Base-by-base conservation (phyloP, 345 rosid genomes). In the Syzygium oleosum region DNA sequence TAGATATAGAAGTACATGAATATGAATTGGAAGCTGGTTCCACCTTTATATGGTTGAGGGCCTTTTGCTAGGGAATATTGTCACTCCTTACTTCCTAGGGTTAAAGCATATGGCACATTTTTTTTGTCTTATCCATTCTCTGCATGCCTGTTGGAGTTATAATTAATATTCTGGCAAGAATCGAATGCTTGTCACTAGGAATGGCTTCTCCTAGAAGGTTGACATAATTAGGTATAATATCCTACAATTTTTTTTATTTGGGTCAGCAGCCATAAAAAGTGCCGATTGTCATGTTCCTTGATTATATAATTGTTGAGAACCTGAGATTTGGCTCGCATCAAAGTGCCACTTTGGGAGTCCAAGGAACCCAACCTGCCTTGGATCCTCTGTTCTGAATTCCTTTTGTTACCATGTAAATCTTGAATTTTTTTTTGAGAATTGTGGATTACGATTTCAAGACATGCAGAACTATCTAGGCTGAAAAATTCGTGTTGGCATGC, bases 121-220 rank as follows among this genome's bases (percentile, higher is more conserved):
- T 38, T 59, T 87, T 89, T 88, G 90, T 90, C 93, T 91, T 86
- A 88, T 92, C 92, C 92, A 87, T 53, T 19, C 63, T 87, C 73
- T 63, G 31, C 93, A 80, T 85, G 84, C 88, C 85, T 27, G 53
- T 73, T 63, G 53, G 68, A 23, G 52, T 63, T n/a, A 46, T 84
- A 80, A 88, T 58, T 51, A 53, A 84, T 79, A 84, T 86, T 3
- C 87, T 90, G 87, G 85, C 77, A 52, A 85, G 91, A 90, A 91
- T 91, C 93, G 88, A 91, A 91, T 93, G 90, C 90, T 88, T 56
- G 80, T 89, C 87, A 21, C 84, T n/a, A 58, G 88, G 85, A 51
- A 29, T 46, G 79, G 91, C 93, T 92, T 90, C 56, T 85, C 79
- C 51, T 58, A 79, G 85, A 92, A 87, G 91, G 90, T 34, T 80